Evolutionary conservation across 1,139 yeast species (phyloP).

Genomic region (Eremothecium coryli): DNA sequence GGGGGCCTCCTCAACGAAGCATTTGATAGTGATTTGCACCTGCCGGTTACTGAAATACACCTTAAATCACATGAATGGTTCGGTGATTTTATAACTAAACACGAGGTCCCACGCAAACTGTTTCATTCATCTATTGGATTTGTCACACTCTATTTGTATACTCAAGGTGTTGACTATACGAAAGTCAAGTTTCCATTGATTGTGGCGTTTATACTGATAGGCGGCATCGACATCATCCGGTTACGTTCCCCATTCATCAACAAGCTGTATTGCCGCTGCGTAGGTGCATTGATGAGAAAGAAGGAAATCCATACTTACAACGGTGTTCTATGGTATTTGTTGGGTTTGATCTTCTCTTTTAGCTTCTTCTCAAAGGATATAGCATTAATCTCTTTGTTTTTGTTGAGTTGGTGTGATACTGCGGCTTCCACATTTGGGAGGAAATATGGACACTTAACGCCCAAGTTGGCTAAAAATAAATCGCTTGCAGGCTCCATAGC

Average conservation of each 20-base stretch:
- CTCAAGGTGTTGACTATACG: constrained; percentile 46
- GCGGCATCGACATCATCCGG: constrained; percentile 60
- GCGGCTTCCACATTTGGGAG: constrained; percentile 94
- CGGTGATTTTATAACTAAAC: constrained; percentile 53
- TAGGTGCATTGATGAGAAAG: constrained; percentile 80
- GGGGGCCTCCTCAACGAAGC: too few relatives aligned
- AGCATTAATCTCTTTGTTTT: constrained; percentile 59
- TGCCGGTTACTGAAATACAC: constrained; percentile 28
- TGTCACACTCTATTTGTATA: constrained; percentile 63
- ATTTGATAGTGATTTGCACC: constrained; percentile 20
- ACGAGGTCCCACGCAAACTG: constrained; percentile 80
- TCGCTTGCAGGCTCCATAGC: constrained; percentile 86
- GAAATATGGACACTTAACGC: constrained; percentile 73
- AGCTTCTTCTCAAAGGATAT: constrained; percentile 70
- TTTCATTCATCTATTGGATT: constrained; percentile 86
- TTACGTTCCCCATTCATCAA: constrained; percentile 55
- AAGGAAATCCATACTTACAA: constrained; percentile 61
- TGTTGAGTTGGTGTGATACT: constrained; percentile 94
- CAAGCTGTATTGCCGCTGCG: constrained; percentile 47
- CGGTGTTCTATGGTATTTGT: constrained; percentile 78
- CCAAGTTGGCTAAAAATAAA: constrained; percentile 61
- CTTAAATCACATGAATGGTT: constrained; percentile 33
- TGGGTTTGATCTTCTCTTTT: constrained; percentile 70
- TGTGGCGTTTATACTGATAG: constrained; percentile 45
- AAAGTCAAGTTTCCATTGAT: constrained; percentile 53